These are phyloP conservation scores for Nannochloris sp. DNA, from an alignment of 139 green algal genomes.

Conservation along the genomic window DNA sequence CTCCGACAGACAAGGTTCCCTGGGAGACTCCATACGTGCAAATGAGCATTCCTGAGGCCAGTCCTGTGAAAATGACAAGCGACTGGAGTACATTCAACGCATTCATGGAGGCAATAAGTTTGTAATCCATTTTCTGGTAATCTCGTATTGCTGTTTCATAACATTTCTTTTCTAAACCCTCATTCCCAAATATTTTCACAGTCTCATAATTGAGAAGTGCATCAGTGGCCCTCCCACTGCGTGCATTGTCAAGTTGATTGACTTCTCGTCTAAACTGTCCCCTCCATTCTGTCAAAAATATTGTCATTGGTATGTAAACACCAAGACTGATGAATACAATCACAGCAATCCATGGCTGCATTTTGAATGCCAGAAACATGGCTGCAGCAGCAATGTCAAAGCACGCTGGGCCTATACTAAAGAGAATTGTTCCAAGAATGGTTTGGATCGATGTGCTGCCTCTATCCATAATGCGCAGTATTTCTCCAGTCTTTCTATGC, in stretches of 20 bases:
- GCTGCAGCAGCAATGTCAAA: conserved; percentile 68
- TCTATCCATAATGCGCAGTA: conserved; percentile 75
- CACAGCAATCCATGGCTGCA: conserved; percentile 66
- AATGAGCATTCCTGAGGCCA: conserved; percentile 19
- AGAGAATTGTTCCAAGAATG: conserved; percentile 69
- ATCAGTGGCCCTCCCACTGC: conserved; percentile 61
- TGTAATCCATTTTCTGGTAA: conserved; percentile 56
- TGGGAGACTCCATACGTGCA: conserved; percentile 31
- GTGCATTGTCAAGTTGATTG: conserved; percentile 69
- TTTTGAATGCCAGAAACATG: conserved; percentile 54
- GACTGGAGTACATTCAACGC: conserved; percentile 76
- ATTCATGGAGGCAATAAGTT: conserved; percentile 52
- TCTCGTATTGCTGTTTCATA: conserved; percentile 53
- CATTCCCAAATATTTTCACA: conserved; percentile 71
- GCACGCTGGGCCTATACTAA: conserved; percentile 64
- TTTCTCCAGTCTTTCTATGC: conserved; percentile 65
- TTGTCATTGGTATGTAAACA: conserved; percentile 83
- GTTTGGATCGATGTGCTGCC: conserved; percentile 60
- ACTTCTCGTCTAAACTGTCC: conserved; percentile 60
- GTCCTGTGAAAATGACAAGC: conserved; percentile 67
- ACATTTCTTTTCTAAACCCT: conserved; percentile 49
- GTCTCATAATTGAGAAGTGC: conserved; percentile 87
- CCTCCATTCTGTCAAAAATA: conserved; percentile 73
- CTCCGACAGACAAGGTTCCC: conserved; percentile 62
- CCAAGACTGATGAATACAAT: conserved; percentile 72